Evolutionary conservation across 495 filamentous ascomycete genomes (phyloP), one percentile per base, ranked within the genome.

Genomic region (Glonium stellatum): DNA sequence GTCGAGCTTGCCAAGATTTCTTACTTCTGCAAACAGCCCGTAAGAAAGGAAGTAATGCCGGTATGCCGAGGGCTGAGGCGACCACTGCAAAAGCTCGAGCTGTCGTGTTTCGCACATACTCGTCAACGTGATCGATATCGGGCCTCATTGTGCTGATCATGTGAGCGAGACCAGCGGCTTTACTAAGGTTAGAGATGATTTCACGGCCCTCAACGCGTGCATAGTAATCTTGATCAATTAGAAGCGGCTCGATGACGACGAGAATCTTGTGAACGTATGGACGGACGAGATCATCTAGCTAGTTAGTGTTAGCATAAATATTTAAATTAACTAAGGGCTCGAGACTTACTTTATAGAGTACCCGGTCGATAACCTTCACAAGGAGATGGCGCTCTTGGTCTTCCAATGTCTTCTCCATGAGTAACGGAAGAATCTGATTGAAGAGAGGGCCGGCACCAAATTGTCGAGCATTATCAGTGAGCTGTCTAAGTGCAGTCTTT

Each of bases 71-170:
- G 13, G 95, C 95, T 36, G 91, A 96, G 13, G 95, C 95, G 23
- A 99, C 95, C 5, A 97, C 95, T 54, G 95, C 95, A 67, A 99
- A 97, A 4, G 95, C 95, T 75, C 95, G 82, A 60, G 95, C 95
- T 5, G 95, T 99, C 1, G 95, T 99, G 75, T 99, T 99, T 70
- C 95, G 81, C n/a, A 99, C 95, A 73, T 99, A 97, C 68, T 99
- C 95, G 71, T 99, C 95, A 4, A 90, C 88, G 60, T 97, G 92
- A 64, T 99, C 95, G 68, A 99, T 96, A 83, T 99, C 95, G 0
- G 95, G 95, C 63, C 95, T 82, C 93, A 99, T 97, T 5, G 89
- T 92, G 76, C 90, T 95, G 70, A 99, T 97, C 95, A 99, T 99
- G 65, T 92, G 92, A 5, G 95, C 95, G 53, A 99, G 84, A 74